These are phyloP conservation scores for Gymnopilus dilepis DNA, from an alignment of 768 basidiomycete species.

Conservation along the genomic window DNA sequence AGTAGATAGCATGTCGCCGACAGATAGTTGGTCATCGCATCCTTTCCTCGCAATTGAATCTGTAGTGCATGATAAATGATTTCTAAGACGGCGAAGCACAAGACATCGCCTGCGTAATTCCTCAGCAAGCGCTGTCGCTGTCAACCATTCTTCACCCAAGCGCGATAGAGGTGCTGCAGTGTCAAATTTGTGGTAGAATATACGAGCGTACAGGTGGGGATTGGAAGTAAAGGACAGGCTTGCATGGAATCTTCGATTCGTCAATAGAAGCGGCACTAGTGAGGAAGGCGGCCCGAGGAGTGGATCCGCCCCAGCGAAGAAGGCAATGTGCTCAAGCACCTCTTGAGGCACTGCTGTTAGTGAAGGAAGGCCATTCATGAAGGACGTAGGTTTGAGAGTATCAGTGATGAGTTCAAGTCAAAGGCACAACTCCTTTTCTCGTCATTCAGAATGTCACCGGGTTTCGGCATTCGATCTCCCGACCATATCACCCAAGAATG, in stretches of 20 bases:
- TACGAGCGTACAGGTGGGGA: slow-evolving; percentile 72
- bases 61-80: slow-evolving; percentile 43
- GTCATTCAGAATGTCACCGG: slow-evolving; percentile 25
- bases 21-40: slow-evolving; percentile 26
- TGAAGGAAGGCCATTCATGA: slow-evolving; percentile 33
- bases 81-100: slow-evolving; percentile 60
- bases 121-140: slow-evolving; percentile 53
- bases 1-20: slow-evolving; percentile 63
- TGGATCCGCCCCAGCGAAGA: slow-evolving; percentile 56
- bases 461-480: slow-evolving; percentile 18
- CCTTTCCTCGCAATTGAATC: slow-evolving; percentile 26
- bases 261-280: slow-evolving; percentile 59
- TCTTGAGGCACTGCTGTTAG: slow-evolving; percentile 71
- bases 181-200: slow-evolving; percentile 77
- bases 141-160: slow-evolving; percentile 45
- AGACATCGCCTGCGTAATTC: slow-evolving; percentile 71
- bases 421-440: slow-evolving; percentile 20
- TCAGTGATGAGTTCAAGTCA: slow-evolving; percentile 6
- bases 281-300: slow-evolving; percentile 66
- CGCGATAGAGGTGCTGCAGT: slow-evolving; percentile 52
- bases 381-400: slow-evolving; percentile 16
- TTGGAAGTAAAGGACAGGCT: slow-evolving; percentile 58
- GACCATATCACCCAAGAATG: neutral
- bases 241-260: slow-evolving; percentile 53
- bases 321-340: slow-evolving; percentile 80